Evolutionary conservation across 768 basidiomycete species (phyloP).

Genomic region (Lentinula detonsa): DNA sequence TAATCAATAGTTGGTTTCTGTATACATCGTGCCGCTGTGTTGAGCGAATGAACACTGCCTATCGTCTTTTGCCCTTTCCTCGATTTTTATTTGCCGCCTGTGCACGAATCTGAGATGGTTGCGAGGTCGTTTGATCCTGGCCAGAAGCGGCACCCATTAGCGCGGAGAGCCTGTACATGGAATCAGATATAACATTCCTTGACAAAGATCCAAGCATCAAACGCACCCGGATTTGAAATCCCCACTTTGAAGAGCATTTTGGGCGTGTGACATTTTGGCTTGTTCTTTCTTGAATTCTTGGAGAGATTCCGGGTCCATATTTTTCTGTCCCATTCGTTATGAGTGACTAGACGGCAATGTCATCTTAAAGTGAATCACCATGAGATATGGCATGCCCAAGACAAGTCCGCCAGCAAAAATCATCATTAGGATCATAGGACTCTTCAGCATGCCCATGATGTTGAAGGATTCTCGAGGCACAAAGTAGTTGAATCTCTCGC

Average conservation of each 20-base stretch:
- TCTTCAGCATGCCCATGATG: conserved; percentile 68
- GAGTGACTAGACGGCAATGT: background rate
- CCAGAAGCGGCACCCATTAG: conserved; percentile 32
- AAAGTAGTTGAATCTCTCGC: conserved; percentile 57
- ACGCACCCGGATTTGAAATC: conserved; percentile 55
- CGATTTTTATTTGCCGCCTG: conserved; percentile 20
- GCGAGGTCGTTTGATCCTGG: conserved; percentile 12
- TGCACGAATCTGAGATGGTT: conserved; percentile 15
- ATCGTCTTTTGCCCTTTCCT: conserved; percentile 21
- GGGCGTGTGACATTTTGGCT: conserved; percentile 46
- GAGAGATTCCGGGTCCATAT: conserved; percentile 64
- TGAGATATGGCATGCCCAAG: conserved; percentile 69
- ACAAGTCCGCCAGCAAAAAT: conserved; percentile 59
- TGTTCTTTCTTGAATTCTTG: conserved; percentile 62
- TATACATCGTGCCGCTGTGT: background rate
- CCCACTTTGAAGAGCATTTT: conserved; percentile 51
- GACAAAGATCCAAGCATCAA: conserved; percentile 6
- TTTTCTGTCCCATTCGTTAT: conserved; percentile 45
- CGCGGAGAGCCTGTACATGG: conserved; percentile 34
- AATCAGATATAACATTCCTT: background rate
- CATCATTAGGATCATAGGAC: conserved; percentile 83
- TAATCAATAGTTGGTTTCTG: background rate
- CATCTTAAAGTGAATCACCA: conserved; percentile 37
- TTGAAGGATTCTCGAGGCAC: conserved; percentile 69
- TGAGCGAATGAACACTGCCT: background rate